Evolutionary conservation across 1,284 basidiomycete species (phyloP).

Genomic region (Ustilago hordei): DNA sequence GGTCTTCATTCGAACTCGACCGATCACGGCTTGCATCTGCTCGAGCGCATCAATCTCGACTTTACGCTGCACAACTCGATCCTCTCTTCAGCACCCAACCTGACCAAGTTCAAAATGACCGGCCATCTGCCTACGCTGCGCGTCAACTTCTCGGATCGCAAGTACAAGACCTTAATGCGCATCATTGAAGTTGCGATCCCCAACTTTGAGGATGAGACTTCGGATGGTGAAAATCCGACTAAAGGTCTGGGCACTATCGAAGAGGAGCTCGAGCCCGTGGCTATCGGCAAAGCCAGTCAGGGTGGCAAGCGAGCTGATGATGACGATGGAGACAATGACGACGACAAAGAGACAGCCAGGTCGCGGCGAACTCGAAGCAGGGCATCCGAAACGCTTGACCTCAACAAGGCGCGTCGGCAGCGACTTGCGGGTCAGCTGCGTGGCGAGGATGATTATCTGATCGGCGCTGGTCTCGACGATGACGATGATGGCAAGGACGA

Average conservation of each 20-base stretch:
- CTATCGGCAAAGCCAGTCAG: slow-evolving; percentile 19
- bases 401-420: slow-evolving; percentile 57
- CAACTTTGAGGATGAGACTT: slow-evolving; percentile 76
- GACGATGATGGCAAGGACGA: slow-evolving; percentile 54
- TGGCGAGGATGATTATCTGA: slow-evolving; percentile 58
- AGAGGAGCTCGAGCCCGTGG: slow-evolving; percentile 42
- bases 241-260: slow-evolving; percentile 41
- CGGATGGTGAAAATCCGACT: slow-evolving; percentile 23
- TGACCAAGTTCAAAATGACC: slow-evolving; percentile 91
- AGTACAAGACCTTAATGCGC: slow-evolving; percentile 94
- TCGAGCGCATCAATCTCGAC: slow-evolving; percentile 93
- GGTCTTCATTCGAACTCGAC: slow-evolving; percentile 75
- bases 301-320: slow-evolving; percentile 9
- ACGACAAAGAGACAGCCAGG: slow-evolving; percentile 12
- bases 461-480: slow-evolving; percentile 57
- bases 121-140: slow-evolving; percentile 89
- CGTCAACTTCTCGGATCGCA: slow-evolving; percentile 93
- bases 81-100: slow-evolving; percentile 83
- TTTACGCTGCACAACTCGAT: slow-evolving; percentile 94
- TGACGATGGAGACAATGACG: slow-evolving; percentile 18
- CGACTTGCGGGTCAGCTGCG: slow-evolving; percentile 61
- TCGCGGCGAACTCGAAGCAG: slow-evolving; percentile 30
- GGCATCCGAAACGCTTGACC: slow-evolving; percentile 49
- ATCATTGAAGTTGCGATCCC: slow-evolving; percentile 93
- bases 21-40: slow-evolving; percentile 74